Evolutionary conservation across 1,139 yeast species (phyloP), one percentile per base, ranked within the genome.

Genomic region (Geotrichum reessii): DNA sequence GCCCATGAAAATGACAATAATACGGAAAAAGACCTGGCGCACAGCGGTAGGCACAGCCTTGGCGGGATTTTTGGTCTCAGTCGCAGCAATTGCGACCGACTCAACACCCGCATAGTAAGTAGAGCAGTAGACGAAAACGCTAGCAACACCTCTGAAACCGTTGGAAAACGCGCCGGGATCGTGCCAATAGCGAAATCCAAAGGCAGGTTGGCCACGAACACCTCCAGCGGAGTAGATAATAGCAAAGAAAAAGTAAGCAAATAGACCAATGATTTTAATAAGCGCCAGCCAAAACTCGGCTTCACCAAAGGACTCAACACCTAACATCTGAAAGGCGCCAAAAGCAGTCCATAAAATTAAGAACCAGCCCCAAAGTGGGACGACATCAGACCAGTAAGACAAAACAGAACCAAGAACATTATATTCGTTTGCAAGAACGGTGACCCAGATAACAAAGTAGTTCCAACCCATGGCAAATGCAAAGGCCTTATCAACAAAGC

Each of bases 51-150:
- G 97, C 57, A 92, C 88, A 14, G 95, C 80, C 64, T 81, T 83
- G 70, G 87, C 79, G 59, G 97, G 97, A 73, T 88, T 87, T 55
- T 81, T 79, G 55, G 93, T 81, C 74, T 92, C 97, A 70, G 96
- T 96, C 21, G 95, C 93, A 3, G 96, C 83, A 59, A 92, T 82
- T 66, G 96, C 97, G 33, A 88, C 87, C 65, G 88, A 80, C 73
- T 92, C 97, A 62, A 92, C 85, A 31, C 95, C 96, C n/a, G 81
- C 77, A 54, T 84, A 68, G 83, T 87, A 84, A 40, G 79, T 70
- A 11, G 87, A 82, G 54, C 89, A 85, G 71, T 82, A 85, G 12
- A 86, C 87, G 67, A 87, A 84, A 1, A 87, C 85, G 57, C 76
- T 79, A 12, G 86, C 91, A 50, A 86, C 83, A 56, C 91, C 88